phyloP scores from a whole-genome alignment of 345 rosid genomes.

The Linum usitatissimum region DNA sequence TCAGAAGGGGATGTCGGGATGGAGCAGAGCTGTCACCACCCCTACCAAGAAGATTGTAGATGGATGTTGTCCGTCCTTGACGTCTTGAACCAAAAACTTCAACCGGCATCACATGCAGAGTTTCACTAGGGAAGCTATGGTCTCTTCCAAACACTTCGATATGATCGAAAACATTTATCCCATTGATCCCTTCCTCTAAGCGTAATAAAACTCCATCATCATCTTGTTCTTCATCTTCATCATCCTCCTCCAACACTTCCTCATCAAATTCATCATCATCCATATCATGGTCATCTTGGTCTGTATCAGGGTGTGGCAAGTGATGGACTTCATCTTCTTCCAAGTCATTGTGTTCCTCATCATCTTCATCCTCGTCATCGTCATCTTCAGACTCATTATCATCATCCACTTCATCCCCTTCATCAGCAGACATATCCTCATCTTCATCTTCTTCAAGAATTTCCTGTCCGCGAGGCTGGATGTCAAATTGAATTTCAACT shows the following conservation, averaged over 20 bases:
- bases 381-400: constrained; percentile 60
- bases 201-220: constrained; percentile 83
- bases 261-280: constrained; percentile 91
- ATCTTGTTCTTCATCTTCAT: constrained; percentile 86
- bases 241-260: constrained; percentile 83
- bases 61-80: constrained; percentile 89
- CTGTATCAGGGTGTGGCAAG: constrained; percentile 76
- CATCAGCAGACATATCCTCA: constrained; percentile 82
- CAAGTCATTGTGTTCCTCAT: constrained; percentile 49
- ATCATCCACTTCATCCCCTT: constrained; percentile 59
- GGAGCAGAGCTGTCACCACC: constrained; percentile 50
- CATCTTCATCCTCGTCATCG: constrained; percentile 42
- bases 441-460: constrained; percentile 66
- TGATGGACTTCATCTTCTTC: constrained; percentile 89
- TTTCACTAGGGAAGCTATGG: constrained; percentile 69
- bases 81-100: constrained; percentile 97
- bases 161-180: constrained; percentile 87
- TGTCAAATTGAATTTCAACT: constrained; percentile 64
- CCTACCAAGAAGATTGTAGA: constrained; percentile 84
- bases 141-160: constrained; percentile 86
- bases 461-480: constrained; percentile 69
- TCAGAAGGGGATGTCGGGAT: constrained; percentile 78
- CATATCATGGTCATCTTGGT: constrained; percentile 96
- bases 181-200: constrained; percentile 81
- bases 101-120: constrained; percentile 92